Conservation (phyloP, 2,329 filamentous ascomycete species). For the Botrytis aclada region DNA sequence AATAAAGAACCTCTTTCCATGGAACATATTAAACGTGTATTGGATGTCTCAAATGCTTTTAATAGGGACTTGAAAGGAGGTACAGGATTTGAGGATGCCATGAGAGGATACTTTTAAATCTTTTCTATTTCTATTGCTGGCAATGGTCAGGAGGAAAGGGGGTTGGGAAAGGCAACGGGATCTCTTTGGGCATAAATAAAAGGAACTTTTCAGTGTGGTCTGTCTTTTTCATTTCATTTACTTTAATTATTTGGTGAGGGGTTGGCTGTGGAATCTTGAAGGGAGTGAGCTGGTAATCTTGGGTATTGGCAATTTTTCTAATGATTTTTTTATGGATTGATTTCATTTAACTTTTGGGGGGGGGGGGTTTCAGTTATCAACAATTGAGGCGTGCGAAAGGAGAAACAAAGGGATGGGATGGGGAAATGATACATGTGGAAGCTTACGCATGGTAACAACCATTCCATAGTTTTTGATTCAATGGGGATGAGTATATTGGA, state of each 20-base stretch:
- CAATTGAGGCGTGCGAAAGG: neutral
- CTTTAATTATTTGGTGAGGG: neutral
- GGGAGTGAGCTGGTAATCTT: neutral
- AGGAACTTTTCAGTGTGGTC: neutral
- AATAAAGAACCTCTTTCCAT: conserved; percentile 70
- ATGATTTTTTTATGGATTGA: neutral
- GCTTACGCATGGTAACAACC: neutral
- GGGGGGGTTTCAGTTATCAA: neutral
- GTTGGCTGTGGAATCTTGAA: too few relatives aligned
- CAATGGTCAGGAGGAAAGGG: neutral
- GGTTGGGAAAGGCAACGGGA: too few relatives aligned
- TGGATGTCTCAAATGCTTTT: conserved; percentile 82
- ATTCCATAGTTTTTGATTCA: neutral
- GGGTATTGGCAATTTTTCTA: neutral
- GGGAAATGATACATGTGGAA: neutral
- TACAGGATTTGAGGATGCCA: conserved; percentile 75
- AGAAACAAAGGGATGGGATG: neutral
- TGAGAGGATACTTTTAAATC: conserved; percentile 66
- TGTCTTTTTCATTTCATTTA: neutral
- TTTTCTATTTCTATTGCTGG: neutral
- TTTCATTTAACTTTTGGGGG: neutral
- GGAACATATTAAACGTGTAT: conserved; percentile 74
- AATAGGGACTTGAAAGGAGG: conserved; percentile 81
- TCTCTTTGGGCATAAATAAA: conserved; percentile 1
- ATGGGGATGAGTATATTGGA: neutral